These are phyloP conservation scores for Lasiodiplodia gonubiensis DNA, from an alignment of 2,329 filamentous ascomycete genomes.

Conservation along the genomic window DNA sequence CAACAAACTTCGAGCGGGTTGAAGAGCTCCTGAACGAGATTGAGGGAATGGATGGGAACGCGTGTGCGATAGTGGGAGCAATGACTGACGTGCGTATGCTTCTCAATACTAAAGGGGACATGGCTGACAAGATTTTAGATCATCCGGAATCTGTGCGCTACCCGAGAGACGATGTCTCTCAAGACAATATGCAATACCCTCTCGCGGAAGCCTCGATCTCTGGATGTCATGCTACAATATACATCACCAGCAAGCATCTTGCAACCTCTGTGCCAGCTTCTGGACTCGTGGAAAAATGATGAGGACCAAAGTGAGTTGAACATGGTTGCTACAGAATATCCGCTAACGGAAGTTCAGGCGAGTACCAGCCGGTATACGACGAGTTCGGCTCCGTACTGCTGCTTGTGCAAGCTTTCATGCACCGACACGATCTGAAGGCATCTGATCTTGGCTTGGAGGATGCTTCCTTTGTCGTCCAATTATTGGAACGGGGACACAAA, in stretches of 20 bases:
- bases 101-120: not conserved
- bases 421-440: constrained; percentile 71
- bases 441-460: constrained; percentile 68
- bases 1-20: constrained; percentile 74
- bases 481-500: constrained; percentile 66
- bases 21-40: constrained; percentile 80
- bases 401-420: constrained; percentile 74
- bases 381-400: constrained; percentile 81
- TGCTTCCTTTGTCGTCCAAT: constrained; percentile 71
- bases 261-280: constrained; percentile 73
- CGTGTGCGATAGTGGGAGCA: constrained; percentile 81
- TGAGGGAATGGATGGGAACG: constrained; percentile 90
- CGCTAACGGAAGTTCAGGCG: constrained; percentile 54
- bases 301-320: constrained; percentile 68
- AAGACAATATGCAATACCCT: constrained; percentile 75
- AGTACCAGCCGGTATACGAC: constrained; percentile 85
- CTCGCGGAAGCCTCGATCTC: constrained; percentile 71
- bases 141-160: constrained; percentile 70
- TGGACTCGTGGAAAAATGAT: constrained; percentile 82
- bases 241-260: constrained; percentile 72
- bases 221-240: constrained; percentile 80
- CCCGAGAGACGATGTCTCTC: constrained; percentile 79
- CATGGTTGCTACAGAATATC: not conserved
- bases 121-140: constrained; percentile 55
- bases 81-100: constrained; percentile 47